phyloP scores from a whole-genome alignment of 148 eudicot species.

The Cornus controversa region DNA sequence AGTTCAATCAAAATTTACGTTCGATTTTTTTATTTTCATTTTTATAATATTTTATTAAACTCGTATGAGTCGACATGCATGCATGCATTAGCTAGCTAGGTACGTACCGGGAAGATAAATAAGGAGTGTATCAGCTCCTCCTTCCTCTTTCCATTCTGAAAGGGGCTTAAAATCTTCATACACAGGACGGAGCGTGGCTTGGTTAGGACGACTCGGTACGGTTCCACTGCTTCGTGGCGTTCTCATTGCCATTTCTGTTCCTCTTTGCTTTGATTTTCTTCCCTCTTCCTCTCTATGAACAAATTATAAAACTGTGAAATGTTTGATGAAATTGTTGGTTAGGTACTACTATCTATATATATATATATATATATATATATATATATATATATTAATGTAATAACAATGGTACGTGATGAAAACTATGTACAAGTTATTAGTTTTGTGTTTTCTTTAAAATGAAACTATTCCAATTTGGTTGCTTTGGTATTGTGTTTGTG shows the following conservation, averaged over 20 bases:
- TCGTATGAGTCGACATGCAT: too few relatives aligned
- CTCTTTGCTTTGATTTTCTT: neutral
- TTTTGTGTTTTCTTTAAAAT: constrained; percentile 11
- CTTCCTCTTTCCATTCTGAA: constrained; percentile 52
- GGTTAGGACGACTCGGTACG: neutral
- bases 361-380: neutral
- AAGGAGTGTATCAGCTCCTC: constrained; percentile 35
- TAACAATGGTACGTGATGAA: too few relatives aligned
- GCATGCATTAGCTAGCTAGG: too few relatives aligned
- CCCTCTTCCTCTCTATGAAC: neutral
- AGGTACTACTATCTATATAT: neutral
- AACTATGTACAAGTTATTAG: neutral
- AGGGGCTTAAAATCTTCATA: constrained; percentile 58
- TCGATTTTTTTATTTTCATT: too few relatives aligned
- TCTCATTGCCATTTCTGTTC: constrained; percentile 34
- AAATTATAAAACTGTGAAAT: neutral
- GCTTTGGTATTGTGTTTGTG: constrained; percentile 10
- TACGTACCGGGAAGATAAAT: constrained; percentile 58
- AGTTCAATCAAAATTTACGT: too few relatives aligned
- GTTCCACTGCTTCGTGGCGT: constrained; percentile 27
- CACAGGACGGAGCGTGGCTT: constrained; percentile 19
- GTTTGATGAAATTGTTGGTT: neutral
- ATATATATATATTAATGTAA: neutral
- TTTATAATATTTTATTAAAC: too few relatives aligned
- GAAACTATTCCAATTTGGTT: constrained; percentile 39